These are phyloP conservation scores for Aspergillus carlsbadensis DNA, from an alignment of 495 filamentous ascomycete species.

Conservation along the genomic window DNA sequence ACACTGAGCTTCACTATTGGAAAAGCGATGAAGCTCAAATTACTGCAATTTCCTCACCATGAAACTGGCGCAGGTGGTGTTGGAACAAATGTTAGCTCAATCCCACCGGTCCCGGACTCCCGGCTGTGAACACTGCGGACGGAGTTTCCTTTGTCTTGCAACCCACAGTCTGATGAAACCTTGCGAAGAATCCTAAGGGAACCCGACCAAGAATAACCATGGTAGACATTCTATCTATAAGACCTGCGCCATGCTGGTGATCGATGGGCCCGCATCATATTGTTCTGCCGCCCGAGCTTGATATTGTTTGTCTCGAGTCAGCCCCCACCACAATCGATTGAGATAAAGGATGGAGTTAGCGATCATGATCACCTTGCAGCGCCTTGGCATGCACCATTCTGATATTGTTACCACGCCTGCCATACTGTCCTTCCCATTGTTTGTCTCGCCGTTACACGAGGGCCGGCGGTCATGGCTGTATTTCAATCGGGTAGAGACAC, in stretches of 20 bases:
- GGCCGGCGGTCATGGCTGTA: constrained; percentile 3
- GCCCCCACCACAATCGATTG: neutral
- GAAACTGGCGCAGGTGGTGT: neutral
- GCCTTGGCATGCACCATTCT: constrained; percentile 1
- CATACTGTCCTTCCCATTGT: constrained; percentile 12
- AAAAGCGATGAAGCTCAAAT: neutral
- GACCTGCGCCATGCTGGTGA: neutral
- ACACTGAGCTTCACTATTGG: neutral
- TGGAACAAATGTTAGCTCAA: neutral
- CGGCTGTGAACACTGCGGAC: neutral
- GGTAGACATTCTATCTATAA: constrained; percentile 1
- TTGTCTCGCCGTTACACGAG: constrained; percentile 30
- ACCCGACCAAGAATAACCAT: neutral
- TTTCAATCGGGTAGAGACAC: neutral
- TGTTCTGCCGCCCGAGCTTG: constrained; percentile 1
- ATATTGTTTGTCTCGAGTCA: constrained; percentile 15
- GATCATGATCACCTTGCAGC: constrained; percentile 2
- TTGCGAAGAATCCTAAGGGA: neutral
- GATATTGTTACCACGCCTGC: constrained; percentile 1
- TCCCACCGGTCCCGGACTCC: neutral
- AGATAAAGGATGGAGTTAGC: constrained; percentile 1
- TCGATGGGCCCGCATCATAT: neutral
- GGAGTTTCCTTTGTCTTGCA: neutral
- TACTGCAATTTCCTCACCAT: neutral
- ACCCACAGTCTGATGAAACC: neutral